Base-by-base conservation (phyloP, 164 flowering plant genomes). In the Nymphaea colorata region DNA sequence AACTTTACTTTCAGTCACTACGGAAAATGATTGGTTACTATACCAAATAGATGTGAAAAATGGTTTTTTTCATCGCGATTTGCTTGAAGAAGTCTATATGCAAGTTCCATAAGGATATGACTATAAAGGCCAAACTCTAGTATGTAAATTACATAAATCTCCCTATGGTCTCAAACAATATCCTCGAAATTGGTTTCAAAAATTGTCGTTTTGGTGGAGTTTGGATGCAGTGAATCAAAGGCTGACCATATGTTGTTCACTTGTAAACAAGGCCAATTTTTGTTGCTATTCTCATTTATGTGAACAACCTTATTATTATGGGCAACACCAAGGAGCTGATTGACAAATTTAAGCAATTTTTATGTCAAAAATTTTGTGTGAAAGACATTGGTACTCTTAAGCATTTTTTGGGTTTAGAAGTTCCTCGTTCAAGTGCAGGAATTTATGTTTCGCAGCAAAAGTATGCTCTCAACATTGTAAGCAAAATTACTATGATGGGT, bases 41-140 rank as follows among this genome's bases (percentile, higher is more conserved):
- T 10, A 8, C 41, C 11, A 17, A 16, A 10, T 67, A 2, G 62
- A 55, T 16, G 62, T 55, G 8, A 25, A 53, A 4, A 53, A 67
- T 53, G 62, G 61, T 0, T 67, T 67, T 43, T 43, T 55, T 3
- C 69, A 67, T 14, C 42, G 69, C 0, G 69, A 67, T 55, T 36
- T 67, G 12, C 14, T 43, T 25, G 69, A 67, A 41, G 69, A 67
- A 17, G 43, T 67, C 3, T 67, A 67, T 44, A 67, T 67, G 69
- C 41, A 18, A 44, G 69, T 8, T 55, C 36, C 3, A 14, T 61
- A 0, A 7, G 69, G 11, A n/a, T 14, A 42, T 61, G 69, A 12
- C 61, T 51, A 4, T 17, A 17, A 8, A 3, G 12, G 10, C 0
- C 10, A 55, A 10, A 10, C n/a, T 8, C 16, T 55, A 16, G 62